A percentile compares a stretch with the other conserved stretches of the same genome.
phyloP scores from a whole-genome alignment of 1,284 basidiomycete genomes.

The Ustilago crameri region DNA sequence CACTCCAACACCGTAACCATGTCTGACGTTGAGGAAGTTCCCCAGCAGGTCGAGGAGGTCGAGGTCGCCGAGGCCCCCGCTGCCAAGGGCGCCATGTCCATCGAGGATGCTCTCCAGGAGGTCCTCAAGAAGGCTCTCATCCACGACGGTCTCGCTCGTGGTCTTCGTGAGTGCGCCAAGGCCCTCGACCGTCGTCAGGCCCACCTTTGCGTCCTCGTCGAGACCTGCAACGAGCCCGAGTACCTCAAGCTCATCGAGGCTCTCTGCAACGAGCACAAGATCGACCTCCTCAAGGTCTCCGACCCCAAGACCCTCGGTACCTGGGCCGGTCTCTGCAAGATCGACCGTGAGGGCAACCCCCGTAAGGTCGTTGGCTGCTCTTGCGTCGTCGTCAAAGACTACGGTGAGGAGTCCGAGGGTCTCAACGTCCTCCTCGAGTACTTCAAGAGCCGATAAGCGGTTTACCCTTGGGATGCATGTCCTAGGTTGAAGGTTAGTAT shows the following conservation, averaged over 20 bases:
- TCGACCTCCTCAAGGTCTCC: constrained; percentile 96
- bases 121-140: constrained; percentile 93
- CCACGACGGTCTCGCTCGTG: constrained; percentile 97
- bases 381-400: constrained; percentile 98
- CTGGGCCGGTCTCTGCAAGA: constrained; percentile 95
- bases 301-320: constrained; percentile 94
- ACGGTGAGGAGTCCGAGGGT: constrained; percentile 93
- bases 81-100: constrained; percentile 88
- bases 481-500: constrained; percentile 46
- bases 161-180: constrained; percentile 97
- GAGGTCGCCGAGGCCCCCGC: constrained; percentile 78
- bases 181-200: constrained; percentile 98
- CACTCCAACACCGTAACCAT: constrained; percentile 43
- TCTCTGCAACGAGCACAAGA: constrained; percentile 98
- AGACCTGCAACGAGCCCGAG: constrained; percentile 98
- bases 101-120: constrained; percentile 97
- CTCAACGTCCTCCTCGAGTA: constrained; percentile 95
- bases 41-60: constrained; percentile 71
- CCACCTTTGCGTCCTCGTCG: constrained; percentile 97
- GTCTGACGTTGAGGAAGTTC: constrained; percentile 68
- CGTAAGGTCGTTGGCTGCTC: constrained; percentile 80
- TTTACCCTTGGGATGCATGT: constrained; percentile 2
- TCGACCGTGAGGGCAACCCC: constrained; percentile 98
- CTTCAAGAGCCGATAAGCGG: constrained; percentile 82
- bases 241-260: constrained; percentile 99